A percentile compares a stretch with the other conserved stretches of the same genome.
Evolutionary conservation across 768 basidiomycete species (phyloP).

Genomic region (Collybiopsis confluens): DNA sequence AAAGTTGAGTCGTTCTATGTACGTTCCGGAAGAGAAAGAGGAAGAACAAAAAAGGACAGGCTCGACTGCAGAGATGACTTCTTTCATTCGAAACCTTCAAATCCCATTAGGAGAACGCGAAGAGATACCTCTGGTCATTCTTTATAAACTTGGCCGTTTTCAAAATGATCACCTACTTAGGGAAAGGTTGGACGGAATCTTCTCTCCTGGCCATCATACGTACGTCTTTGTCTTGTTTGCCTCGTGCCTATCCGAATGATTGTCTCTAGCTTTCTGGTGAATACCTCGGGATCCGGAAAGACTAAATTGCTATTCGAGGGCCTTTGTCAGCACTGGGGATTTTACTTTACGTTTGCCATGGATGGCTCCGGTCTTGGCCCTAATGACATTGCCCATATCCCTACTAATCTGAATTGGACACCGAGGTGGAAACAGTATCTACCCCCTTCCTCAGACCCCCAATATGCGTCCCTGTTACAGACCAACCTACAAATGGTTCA

Average conservation of each 20-base stretch:
- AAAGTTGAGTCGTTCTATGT: neutral
- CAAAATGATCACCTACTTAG: neutral
- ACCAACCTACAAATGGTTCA: neutral
- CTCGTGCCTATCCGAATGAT: too few relatives aligned
- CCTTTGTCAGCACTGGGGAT: slow-evolving; percentile 3
- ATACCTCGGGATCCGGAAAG: slow-evolving; percentile 5
- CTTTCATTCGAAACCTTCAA: neutral
- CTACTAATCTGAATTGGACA: too few relatives aligned
- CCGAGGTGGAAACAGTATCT: too few relatives aligned
- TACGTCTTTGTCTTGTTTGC: neutral
- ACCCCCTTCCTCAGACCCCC: neutral
- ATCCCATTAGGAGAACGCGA: neutral
- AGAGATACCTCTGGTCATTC: neutral
- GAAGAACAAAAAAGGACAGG: too few relatives aligned
- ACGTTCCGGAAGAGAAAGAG: neutral
- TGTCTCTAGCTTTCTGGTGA: neutral
- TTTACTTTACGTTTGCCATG: neutral
- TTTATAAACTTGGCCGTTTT: neutral
- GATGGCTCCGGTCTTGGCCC: neutral
- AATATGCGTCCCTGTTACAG: neutral
- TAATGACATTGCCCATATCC: neutral
- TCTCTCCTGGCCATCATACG: neutral
- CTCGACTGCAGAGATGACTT: neutral
- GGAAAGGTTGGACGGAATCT: neutral
- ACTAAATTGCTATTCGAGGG: neutral